Base-by-base conservation (phyloP, 1,284 basidiomycete genomes). In the Coniferiporia weirii region DNA sequence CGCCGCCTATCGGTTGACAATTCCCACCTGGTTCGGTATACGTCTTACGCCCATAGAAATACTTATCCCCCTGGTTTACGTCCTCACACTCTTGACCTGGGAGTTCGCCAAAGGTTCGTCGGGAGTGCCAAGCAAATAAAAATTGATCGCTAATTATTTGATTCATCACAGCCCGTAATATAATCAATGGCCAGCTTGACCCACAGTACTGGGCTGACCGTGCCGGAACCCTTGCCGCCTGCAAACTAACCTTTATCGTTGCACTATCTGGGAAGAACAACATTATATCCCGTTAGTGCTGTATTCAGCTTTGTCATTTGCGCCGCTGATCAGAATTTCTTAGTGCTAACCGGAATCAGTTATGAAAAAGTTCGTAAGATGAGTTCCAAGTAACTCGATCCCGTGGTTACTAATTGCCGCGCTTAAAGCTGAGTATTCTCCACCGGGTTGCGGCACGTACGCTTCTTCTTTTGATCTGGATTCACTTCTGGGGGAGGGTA, bases 251-350 rank as follows among this genome's bases (percentile, higher is more conserved):
- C 3, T 67, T 79, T 52, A 72, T 79, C 46, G 73, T 78, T 35
- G 76, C 73, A 6, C 66, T 79, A n/a, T 76, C 76, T 0, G 73
- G 73, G 3, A 77, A 77, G 66, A 79, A 79, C 66, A 79, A 79
- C 63, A 62, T 78, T 46, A 72, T 79, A 10, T 78, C 76, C 6
- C 70, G 73, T 74, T 13, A 10, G 22, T 10, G 32, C 44, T 38
- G 27, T 27, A 27, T 27, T 27, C 27, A 5, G 3, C 1, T 45
- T 15, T 34, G 22, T 35, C 27, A 32, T 43, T 10, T 35, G 40
- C 9, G 10, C 10, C 8, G 15, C 51, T 17, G n/a, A 50, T 22
- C 44, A 45, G 53, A 60, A 32, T 4, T 35, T 45, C 50, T 17
- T 63, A 75, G 73, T 72, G 60, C 59, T 77, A 10, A 78, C 76